A percentile compares a stretch with the other conserved stretches of the same genome.
These are phyloP conservation scores for Salvia hispanica DNA, from an alignment of 257 asterid species.

Conservation along the genomic window DNA sequence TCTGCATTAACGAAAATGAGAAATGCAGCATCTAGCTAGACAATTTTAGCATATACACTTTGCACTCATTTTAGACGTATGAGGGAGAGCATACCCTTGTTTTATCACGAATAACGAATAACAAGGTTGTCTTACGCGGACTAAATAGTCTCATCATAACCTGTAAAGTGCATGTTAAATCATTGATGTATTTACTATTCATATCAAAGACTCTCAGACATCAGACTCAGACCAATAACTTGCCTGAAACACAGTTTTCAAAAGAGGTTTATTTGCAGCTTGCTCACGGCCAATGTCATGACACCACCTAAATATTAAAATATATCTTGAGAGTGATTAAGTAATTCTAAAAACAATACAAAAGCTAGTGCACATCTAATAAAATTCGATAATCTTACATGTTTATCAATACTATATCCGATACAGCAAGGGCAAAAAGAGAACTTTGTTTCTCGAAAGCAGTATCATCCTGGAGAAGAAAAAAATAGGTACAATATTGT, in stretches of 20 bases:
- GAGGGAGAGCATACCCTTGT: slow-evolving; percentile 63
- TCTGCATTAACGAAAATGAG: slow-evolving; percentile 48
- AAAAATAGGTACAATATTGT: slow-evolving; percentile 24
- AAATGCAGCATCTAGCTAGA: slow-evolving; percentile 15
- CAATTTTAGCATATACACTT: not conserved
- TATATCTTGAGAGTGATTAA: slow-evolving; percentile 16
- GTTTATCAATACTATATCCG: slow-evolving; percentile 94
- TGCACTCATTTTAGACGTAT: slow-evolving; percentile 22
- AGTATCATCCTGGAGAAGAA: slow-evolving; percentile 77
- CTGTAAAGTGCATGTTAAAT: slow-evolving; percentile 48
- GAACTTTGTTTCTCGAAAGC: slow-evolving; percentile 97
- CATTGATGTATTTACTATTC: slow-evolving; percentile 20
- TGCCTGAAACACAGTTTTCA: slow-evolving; percentile 97
- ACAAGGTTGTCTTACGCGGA: slow-evolving; percentile 91
- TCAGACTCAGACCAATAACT: slow-evolving; percentile 9
- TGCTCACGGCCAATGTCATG: slow-evolving; percentile 99
- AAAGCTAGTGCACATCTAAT: slow-evolving; percentile 15
- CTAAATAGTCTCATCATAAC: slow-evolving; percentile 96
- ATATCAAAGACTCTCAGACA: slow-evolving; percentile 14
- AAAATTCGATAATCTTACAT: slow-evolving; percentile 61
- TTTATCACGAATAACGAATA: slow-evolving; percentile 98
- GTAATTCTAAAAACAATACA: slow-evolving; percentile 6
- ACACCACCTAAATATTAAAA: slow-evolving; percentile 76
- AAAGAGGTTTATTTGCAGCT: slow-evolving; percentile 95
- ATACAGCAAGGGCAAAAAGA: slow-evolving; percentile 96